Conservation (phyloP, 73 alveolate genomes). For the Uronychia binucleata region DNA sequence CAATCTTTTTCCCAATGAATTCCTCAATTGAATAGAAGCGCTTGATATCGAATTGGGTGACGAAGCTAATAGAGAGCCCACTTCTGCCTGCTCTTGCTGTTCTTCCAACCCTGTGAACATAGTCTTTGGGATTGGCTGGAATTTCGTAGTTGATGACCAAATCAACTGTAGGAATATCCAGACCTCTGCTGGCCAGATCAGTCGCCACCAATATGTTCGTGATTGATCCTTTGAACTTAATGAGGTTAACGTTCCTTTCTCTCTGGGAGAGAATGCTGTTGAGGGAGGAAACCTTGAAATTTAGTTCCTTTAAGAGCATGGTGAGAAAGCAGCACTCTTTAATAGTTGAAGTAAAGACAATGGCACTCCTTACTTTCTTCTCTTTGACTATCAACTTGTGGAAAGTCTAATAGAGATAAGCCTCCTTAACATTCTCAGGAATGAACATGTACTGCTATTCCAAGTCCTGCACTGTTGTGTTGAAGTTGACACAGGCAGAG, state of each 20-base stretch:
- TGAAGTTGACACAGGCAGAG: constrained; percentile 53
- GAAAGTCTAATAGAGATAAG: constrained; percentile 81
- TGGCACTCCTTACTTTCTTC: constrained; percentile 73
- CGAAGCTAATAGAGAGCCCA: constrained; percentile 85
- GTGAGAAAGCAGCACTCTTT: constrained; percentile 68
- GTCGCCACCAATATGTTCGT: constrained; percentile 87
- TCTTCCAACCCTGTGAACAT: constrained; percentile 98
- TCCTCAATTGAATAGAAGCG: constrained; percentile 86
- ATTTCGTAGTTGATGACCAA: constrained; percentile 83
- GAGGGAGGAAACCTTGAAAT: constrained; percentile 49
- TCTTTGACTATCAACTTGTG: constrained; percentile 73
- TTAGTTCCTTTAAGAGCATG: constrained; percentile 60
- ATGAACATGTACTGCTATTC: constrained; percentile 76
- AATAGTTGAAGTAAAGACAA: constrained; percentile 85
- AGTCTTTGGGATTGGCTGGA: constrained; percentile 80
- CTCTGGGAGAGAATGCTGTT: constrained; percentile 62
- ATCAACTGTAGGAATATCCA: constrained; percentile 85
- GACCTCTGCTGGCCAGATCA: constrained; percentile 97
- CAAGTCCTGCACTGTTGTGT: constrained; percentile 76
- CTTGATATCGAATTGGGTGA: constrained; percentile 93
- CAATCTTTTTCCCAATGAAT: constrained; percentile 74
- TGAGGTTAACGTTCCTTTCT: constrained; percentile 4
- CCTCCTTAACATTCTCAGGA: constrained; percentile 93
- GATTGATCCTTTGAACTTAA: not conserved
- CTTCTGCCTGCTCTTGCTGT: constrained; percentile 98